These are phyloP conservation scores for Brettanomyces nanus DNA, from an alignment of 805 yeast species.

Conservation along the genomic window DNA sequence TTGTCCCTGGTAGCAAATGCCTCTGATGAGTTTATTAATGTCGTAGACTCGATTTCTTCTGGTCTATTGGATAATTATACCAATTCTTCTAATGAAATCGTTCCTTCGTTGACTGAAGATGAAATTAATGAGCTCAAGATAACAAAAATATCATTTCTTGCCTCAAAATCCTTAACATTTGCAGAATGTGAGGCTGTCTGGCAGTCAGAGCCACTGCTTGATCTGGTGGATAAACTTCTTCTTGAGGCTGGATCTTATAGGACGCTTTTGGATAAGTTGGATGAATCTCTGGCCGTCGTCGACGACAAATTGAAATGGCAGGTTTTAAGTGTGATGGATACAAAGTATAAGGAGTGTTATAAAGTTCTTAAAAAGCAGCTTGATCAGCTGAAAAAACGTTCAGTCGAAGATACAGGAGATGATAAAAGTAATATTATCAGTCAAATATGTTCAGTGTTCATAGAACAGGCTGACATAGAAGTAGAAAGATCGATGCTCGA, in stretches of 20 bases:
- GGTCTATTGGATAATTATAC: conserved; percentile 12
- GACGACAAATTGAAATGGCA: conserved; percentile 29
- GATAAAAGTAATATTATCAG: conserved; percentile 17
- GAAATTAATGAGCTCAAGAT: conserved; percentile 25
- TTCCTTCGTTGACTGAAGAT: conserved; percentile 20
- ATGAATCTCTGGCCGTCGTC: conserved; percentile 5
- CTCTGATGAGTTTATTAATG: conserved; percentile 5
- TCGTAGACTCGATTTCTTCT: conserved; percentile 12
- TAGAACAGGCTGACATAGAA: conserved; percentile 48
- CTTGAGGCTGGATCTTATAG: conserved; percentile 37
- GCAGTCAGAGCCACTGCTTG: conserved; percentile 23
- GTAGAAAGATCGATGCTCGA: conserved; percentile 35
- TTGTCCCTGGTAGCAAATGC: conserved; percentile 1
- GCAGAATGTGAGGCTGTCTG: conserved; percentile 27
- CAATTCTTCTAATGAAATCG: conserved; percentile 12
- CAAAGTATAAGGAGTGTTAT: conserved; percentile 31
- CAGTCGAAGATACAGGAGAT: conserved; percentile 11
- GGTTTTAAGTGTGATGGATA: conserved; percentile 30
- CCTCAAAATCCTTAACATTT: conserved; percentile 23
- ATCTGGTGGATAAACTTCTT: conserved; percentile 30
- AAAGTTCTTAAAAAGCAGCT: conserved; percentile 22
- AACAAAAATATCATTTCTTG: conserved; percentile 21
- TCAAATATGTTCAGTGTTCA: conserved; percentile 33
- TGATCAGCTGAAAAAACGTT: conserved; percentile 12
- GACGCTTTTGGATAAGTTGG: conserved; percentile 31